Evolutionary conservation across 2,329 filamentous ascomycete species (phyloP).

Genomic region (Paraphaeosphaeria sporulosa): DNA sequence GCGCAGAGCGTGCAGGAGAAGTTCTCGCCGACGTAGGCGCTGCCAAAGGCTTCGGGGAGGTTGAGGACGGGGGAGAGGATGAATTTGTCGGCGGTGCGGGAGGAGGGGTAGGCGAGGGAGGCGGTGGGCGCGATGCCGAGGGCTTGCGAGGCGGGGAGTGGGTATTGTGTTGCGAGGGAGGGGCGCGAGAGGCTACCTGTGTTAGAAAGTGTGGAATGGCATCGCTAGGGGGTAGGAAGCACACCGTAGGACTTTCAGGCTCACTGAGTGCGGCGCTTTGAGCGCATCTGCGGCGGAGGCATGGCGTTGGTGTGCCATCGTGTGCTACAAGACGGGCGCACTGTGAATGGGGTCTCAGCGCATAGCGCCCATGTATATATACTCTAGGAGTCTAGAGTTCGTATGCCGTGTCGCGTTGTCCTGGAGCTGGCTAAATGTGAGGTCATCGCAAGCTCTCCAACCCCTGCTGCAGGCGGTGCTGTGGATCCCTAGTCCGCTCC

Average conservation of each 20-base stretch:
- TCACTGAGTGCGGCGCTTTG: slow-evolving; percentile 74
- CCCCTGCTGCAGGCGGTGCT: slow-evolving; percentile 1
- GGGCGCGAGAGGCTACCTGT: slow-evolving; percentile 74
- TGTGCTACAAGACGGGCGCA: not conserved
- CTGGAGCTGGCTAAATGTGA: not conserved
- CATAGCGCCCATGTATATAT: not conserved
- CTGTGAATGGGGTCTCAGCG: not conserved
- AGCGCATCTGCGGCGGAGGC: slow-evolving; percentile 49
- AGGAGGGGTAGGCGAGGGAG: slow-evolving; percentile 71
- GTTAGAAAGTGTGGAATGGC: not conserved
- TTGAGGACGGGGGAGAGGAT: slow-evolving; percentile 72
- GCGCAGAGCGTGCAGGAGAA: slow-evolving; percentile 95
- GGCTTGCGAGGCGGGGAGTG: slow-evolving; percentile 63
- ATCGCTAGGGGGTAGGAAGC: slow-evolving; percentile 33
- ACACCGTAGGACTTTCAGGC: slow-evolving; percentile 84
- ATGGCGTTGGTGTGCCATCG: slow-evolving; percentile 50
- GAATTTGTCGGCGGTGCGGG: slow-evolving; percentile 59
- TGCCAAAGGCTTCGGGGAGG: slow-evolving; percentile 89
- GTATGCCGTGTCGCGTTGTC: not conserved
- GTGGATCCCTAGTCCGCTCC: slow-evolving; percentile 2
- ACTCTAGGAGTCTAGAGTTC: not conserved
- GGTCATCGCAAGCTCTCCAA: slow-evolving; percentile 1
- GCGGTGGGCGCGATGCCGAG: slow-evolving; percentile 66
- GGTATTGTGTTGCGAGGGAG: slow-evolving; percentile 75
- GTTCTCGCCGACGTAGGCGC: slow-evolving; percentile 92